Evolutionary conservation across 345 rosid species (phyloP).

Genomic region (Angophora floribunda): DNA sequence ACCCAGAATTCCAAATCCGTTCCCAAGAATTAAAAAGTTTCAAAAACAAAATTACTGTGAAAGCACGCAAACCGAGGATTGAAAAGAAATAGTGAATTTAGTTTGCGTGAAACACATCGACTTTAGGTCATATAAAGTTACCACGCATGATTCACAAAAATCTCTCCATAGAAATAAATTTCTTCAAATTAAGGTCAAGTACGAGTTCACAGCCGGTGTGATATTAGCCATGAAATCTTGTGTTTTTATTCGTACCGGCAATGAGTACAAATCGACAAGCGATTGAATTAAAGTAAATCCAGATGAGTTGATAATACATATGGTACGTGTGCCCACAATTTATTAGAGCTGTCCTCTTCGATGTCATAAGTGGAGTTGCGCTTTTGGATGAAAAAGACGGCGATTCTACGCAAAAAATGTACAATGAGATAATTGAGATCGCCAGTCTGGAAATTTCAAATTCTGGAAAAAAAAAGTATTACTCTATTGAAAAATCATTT

Average conservation of each 20-base stretch:
- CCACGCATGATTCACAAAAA: not conserved
- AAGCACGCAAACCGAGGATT: not conserved
- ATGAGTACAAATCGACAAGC: not conserved
- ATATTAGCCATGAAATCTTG: not conserved
- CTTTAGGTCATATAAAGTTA: not conserved
- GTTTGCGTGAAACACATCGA: not conserved
- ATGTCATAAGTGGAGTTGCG: not conserved
- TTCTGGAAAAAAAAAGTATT: not conserved
- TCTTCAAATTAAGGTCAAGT: not conserved
- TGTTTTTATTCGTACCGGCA: not conserved
- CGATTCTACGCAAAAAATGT: not conserved
- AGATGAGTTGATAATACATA: not conserved
- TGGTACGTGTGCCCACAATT: not conserved
- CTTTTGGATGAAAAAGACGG: not conserved
- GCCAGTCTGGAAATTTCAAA: not conserved
- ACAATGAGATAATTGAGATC: not conserved
- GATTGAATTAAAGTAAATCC: not conserved
- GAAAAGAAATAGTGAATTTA: not conserved
- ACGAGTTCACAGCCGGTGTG: not conserved
- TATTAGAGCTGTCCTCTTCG: not conserved
- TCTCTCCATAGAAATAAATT: not conserved
- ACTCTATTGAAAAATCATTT: not conserved
- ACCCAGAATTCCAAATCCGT: not conserved
- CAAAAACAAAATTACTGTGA: not conserved
- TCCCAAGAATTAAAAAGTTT: not conserved